Percentiles rank a stretch among this genome's conserved stretches.
These are phyloP conservation scores for Stramenopiles sp. DNA, from an alignment of 352 stramenopile genomes.

Conservation along the genomic window DNA sequence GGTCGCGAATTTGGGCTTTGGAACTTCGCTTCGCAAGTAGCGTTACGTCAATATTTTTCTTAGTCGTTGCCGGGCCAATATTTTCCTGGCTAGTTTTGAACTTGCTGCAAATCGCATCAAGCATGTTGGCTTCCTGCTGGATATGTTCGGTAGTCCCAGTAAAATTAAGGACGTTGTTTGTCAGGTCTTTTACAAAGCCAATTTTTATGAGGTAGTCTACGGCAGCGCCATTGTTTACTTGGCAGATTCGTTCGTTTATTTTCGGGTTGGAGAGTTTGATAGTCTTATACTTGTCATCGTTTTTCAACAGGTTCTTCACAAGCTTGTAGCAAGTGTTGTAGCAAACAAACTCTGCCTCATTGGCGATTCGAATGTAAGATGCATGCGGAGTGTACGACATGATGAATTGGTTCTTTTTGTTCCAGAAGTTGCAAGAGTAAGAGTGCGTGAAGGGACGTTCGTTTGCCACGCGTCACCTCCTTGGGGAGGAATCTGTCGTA, in stretches of 20 bases:
- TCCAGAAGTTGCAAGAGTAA: too few relatives aligned
- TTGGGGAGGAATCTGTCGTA: too few relatives aligned
- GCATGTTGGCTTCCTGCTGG: not conserved
- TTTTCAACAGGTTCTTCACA: not conserved
- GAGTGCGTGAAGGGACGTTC: too few relatives aligned
- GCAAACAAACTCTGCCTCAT: not conserved
- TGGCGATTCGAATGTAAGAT: too few relatives aligned
- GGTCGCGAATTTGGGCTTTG: not conserved
- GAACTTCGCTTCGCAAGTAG: not conserved
- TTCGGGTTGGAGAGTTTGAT: not conserved
- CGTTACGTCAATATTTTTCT: not conserved
- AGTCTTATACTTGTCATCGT: not conserved
- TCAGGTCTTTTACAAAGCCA: not conserved
- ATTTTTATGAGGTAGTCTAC: not conserved
- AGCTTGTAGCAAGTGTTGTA: not conserved
- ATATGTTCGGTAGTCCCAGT: not conserved
- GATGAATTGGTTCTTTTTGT: too few relatives aligned
- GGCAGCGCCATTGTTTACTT: not conserved
- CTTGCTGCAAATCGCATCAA: not conserved
- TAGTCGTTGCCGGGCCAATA: too few relatives aligned
- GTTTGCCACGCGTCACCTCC: too few relatives aligned
- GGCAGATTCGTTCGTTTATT: not conserved
- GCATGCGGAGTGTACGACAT: too few relatives aligned
- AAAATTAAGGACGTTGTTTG: not conserved
- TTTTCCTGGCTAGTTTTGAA: not conserved